Percentiles rank a stretch among this genome's conserved stretches.
Conservation (phyloP, 2,329 filamentous ascomycete genomes). For the Berkeleyomyces rouxiae region DNA sequence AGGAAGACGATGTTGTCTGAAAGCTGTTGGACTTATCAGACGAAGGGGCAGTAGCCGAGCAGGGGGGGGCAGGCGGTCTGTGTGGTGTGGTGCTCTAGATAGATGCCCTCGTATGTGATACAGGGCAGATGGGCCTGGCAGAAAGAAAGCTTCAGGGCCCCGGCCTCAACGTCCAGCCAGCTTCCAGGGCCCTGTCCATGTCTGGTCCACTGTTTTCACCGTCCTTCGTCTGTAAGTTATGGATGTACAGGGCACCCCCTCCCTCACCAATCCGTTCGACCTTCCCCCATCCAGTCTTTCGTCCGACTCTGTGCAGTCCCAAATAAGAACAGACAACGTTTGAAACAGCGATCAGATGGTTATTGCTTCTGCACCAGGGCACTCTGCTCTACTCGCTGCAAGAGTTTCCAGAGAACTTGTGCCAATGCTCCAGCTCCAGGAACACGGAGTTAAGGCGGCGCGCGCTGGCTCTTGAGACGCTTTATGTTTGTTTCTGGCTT, state of each 20-base stretch:
- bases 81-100: not conserved
- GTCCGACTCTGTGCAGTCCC: not conserved
- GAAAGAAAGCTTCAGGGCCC: not conserved
- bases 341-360: constrained; percentile 1
- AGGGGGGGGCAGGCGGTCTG: not conserved
- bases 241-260: not conserved
- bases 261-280: not conserved
- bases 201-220: no score
- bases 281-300: not conserved
- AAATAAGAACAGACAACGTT: constrained; percentile 1
- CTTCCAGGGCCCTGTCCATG: not conserved
- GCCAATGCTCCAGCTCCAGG: no score
- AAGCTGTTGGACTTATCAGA: not conserved
- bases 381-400: not conserved
- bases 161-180: not conserved
- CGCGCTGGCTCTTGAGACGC: not conserved
- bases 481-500: not conserved
- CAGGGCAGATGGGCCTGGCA: not conserved
- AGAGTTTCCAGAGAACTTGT: no score
- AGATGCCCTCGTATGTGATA: not conserved
- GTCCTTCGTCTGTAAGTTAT: not conserved
- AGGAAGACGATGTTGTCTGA: not conserved
- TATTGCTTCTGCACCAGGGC: not conserved
- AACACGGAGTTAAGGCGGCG: not conserved
- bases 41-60: not conserved